phyloP scores from a whole-genome alignment of 1,284 basidiomycete species.

The Rhodofomes roseus region DNA sequence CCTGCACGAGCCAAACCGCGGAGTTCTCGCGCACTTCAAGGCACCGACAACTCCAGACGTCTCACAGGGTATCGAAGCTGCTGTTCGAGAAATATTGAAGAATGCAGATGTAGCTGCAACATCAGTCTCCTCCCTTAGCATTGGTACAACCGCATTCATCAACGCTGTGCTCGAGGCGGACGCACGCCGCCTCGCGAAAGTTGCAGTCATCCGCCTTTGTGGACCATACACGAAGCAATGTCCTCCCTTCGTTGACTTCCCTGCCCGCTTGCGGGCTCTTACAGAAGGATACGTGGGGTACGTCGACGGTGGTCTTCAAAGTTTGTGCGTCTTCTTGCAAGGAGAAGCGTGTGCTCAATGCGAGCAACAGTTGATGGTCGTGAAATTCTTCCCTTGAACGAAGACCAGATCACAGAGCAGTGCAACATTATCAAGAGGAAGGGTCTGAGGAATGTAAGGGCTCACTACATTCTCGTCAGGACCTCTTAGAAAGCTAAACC shows the following conservation, averaged over 20 bases:
- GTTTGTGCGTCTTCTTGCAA: conserved; percentile 12
- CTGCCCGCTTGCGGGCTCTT: conserved; percentile 34
- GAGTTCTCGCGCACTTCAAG: conserved; percentile 48
- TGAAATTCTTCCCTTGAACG: conserved; percentile 37
- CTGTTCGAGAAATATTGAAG: conserved; percentile 37
- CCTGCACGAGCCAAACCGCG: conserved; percentile 30
- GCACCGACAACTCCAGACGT: conserved; percentile 49
- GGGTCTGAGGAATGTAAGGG: conserved; percentile 33
- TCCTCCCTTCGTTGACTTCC: conserved; percentile 45
- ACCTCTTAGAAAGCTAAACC: background rate
- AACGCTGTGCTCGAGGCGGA: conserved; percentile 54
- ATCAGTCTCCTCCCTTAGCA: conserved; percentile 39
- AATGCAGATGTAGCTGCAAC: conserved; percentile 31
- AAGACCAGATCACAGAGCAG: conserved; percentile 39
- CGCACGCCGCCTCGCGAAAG: conserved; percentile 40
- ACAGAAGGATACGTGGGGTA: conserved; percentile 42
- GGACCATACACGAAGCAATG: conserved; percentile 39
- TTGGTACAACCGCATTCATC: conserved; percentile 52
- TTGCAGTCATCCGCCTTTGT: conserved; percentile 53
- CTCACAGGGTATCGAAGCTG: conserved; percentile 47
- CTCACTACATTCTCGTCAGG: background rate
- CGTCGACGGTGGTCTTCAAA: conserved; percentile 48
- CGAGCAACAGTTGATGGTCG: conserved; percentile 38
- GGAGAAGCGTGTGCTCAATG: background rate
- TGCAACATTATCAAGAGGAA: conserved; percentile 38